These are phyloP conservation scores for Erysimum cheiri DNA, from an alignment of 441 rosid species.

Conservation along the genomic window DNA sequence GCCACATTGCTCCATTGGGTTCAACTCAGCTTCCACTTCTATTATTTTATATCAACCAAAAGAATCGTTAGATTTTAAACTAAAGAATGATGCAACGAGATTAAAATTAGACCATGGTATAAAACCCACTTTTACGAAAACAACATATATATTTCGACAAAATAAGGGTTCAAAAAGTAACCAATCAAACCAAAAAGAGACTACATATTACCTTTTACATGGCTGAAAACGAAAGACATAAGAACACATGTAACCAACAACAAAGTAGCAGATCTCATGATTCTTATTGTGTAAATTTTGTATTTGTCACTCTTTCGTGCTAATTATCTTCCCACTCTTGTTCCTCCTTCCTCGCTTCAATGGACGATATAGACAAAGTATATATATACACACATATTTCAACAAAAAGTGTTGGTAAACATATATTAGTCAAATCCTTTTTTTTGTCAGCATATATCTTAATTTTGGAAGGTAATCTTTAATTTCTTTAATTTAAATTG, in stretches of 20 bases:
- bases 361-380: neutral
- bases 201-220: slow-evolving; percentile 27
- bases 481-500: neutral
- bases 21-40: slow-evolving; percentile 27
- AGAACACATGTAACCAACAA: slow-evolving; percentile 36
- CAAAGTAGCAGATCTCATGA: slow-evolving; percentile 33
- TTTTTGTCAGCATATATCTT: neutral
- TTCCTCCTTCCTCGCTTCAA: neutral
- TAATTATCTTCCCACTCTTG: neutral
- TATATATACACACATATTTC: slow-evolving; percentile 2
- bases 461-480: neutral
- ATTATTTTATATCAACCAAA: slow-evolving; percentile 22
- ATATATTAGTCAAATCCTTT: neutral
- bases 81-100: neutral
- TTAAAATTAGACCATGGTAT: neutral
- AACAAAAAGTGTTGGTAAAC: neutral
- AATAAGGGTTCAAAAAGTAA: neutral
- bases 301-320: slow-evolving; percentile 2
- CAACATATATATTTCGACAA: too few relatives aligned
- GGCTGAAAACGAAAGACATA: slow-evolving; percentile 5
- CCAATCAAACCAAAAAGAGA: too few relatives aligned
- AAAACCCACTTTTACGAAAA: neutral
- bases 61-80: neutral
- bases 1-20: slow-evolving; percentile 3
- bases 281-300: neutral